Evolutionary conservation across 768 basidiomycete genomes (phyloP).

Genomic region (Cystobasidium ongulense): DNA sequence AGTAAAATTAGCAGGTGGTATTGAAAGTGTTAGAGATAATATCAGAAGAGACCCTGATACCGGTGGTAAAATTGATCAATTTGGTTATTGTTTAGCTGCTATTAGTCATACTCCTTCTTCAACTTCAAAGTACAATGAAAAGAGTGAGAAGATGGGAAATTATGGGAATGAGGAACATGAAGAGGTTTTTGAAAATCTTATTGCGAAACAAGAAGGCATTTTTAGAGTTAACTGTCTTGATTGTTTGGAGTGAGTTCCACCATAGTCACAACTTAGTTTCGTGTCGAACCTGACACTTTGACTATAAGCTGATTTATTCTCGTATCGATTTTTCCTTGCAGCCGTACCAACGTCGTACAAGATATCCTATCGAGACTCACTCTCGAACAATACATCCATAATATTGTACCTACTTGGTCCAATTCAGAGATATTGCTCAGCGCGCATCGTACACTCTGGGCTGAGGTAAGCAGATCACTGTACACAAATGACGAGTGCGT

Average conservation of each 20-base stretch:
- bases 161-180: constrained; percentile 46
- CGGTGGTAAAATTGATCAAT: constrained; percentile 27
- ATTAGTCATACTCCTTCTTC: constrained; percentile 4
- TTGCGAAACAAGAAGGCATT: constrained; percentile 82
- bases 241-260: constrained; percentile 47
- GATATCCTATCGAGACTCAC: constrained; percentile 79
- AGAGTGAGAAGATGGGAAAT: neutral
- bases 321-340: neutral
- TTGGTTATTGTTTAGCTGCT: constrained; percentile 38
- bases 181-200: constrained; percentile 47
- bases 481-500: neutral
- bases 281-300: neutral
- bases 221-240: constrained; percentile 94
- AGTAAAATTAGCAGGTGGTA: constrained; percentile 63
- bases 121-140: neutral
- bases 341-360: constrained; percentile 94
- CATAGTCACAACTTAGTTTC: neutral
- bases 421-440: constrained; percentile 58
- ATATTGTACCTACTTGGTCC: constrained; percentile 69
- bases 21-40: constrained; percentile 70
- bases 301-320: neutral
- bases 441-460: constrained; percentile 88
- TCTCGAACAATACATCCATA: constrained; percentile 70
- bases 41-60: constrained; percentile 47
- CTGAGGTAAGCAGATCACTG: constrained; percentile 51